phyloP scores from a whole-genome alignment of 2,329 filamentous ascomycete species.

The Claviceps africana region DNA sequence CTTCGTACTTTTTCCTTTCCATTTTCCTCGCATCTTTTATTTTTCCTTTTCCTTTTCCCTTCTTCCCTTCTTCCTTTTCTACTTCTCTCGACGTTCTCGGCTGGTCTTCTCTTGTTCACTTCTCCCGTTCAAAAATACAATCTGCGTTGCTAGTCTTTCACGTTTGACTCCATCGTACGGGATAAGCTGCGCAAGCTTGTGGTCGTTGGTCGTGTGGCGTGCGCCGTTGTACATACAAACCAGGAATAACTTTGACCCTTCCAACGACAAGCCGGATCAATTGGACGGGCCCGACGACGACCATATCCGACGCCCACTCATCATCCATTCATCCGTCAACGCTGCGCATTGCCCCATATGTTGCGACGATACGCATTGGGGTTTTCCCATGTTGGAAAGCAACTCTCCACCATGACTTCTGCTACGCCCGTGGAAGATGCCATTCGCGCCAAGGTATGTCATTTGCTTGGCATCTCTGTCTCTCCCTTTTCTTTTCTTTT shows the following conservation, averaged over 20 bases:
- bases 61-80: not conserved
- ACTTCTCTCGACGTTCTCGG: not conserved
- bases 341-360: conserved; percentile 17
- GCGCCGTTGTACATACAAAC: too few relatives aligned
- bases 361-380: conserved; percentile 39
- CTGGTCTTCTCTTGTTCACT: not conserved
- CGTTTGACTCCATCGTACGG: not conserved
- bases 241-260: not conserved
- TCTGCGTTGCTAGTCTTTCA: not conserved
- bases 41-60: too few relatives aligned
- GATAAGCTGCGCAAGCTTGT: not conserved
- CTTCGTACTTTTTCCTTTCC: not conserved
- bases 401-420: conserved; percentile 41
- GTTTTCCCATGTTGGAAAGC: conserved; percentile 34
- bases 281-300: conserved; percentile 5
- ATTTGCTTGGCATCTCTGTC: not conserved
- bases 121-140: too few relatives aligned
- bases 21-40: too few relatives aligned
- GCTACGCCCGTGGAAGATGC: conserved; percentile 71
- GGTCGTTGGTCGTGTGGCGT: not conserved
- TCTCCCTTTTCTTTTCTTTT: too few relatives aligned
- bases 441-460: conserved; percentile 61
- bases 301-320: not conserved
- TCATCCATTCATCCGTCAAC: not conserved
- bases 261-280: not conserved